A percentile compares a stretch with the other conserved stretches of the same genome.
These are phyloP conservation scores for Lablab purpureus DNA, from an alignment of 306 rosid genomes.

Conservation along the genomic window DNA sequence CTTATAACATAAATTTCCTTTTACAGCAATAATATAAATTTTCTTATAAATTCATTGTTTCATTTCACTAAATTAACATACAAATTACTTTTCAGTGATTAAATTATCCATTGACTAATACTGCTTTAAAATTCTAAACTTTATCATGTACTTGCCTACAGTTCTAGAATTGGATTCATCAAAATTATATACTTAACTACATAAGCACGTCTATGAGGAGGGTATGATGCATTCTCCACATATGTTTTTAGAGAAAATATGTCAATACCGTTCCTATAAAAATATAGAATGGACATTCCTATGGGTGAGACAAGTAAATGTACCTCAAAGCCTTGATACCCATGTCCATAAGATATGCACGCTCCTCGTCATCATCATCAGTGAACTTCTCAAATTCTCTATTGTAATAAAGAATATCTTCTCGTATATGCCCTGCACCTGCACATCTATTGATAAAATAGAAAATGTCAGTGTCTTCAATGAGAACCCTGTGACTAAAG, in stretches of 20 bases:
- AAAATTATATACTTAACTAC: background rate
- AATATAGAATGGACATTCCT: background rate
- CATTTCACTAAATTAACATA: background rate
- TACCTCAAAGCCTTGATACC: slow-evolving; percentile 85
- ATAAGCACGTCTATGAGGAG: background rate
- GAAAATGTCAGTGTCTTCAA: slow-evolving; percentile 45
- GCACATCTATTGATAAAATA: slow-evolving; percentile 66
- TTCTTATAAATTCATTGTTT: background rate
- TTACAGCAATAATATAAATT: background rate
- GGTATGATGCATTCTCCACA: background rate
- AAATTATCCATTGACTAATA: background rate
- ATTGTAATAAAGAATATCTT: slow-evolving; percentile 72
- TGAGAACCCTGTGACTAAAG: background rate
- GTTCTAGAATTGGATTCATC: background rate
- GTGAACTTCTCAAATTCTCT: slow-evolving; percentile 64
- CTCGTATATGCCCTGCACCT: slow-evolving; percentile 79
- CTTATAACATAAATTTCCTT: background rate
- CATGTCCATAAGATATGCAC: slow-evolving; percentile 72
- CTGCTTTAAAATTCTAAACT: slow-evolving; percentile 12
- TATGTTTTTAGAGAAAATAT: slow-evolving; percentile 22
- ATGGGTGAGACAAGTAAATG: background rate
- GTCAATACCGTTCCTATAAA: background rate
- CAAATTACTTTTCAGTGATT: slow-evolving; percentile 13
- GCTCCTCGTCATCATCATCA: slow-evolving; percentile 67
- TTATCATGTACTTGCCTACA: background rate